These are phyloP conservation scores for Amborella trichopoda DNA, from an alignment of 164 flowering plant genomes.

Conservation along the genomic window DNA sequence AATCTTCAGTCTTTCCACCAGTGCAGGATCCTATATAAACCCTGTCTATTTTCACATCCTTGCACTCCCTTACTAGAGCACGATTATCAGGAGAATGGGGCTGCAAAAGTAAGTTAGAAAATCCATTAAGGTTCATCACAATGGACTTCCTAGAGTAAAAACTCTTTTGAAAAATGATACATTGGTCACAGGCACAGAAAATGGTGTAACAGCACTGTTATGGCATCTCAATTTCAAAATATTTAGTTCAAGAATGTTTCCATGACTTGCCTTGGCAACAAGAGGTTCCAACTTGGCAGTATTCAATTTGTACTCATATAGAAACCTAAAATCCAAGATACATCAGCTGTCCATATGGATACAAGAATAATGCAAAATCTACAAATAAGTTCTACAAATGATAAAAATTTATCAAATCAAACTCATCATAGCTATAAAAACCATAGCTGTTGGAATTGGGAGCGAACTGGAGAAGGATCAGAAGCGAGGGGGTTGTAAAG, in stretches of 20 bases:
- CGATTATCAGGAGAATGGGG: background rate
- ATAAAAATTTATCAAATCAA: too few species aligned
- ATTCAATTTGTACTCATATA: constrained; percentile 71
- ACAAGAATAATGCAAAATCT: too few species aligned
- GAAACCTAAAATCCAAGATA: constrained; percentile 48
- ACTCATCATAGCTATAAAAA: too few species aligned
- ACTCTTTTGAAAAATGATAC: too few species aligned
- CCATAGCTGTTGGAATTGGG: too few species aligned
- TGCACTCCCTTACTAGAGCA: background rate
- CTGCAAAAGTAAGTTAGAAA: too few species aligned
- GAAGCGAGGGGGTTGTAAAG: too few species aligned
- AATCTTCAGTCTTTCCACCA: background rate
- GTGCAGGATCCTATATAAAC: background rate
- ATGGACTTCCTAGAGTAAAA: background rate
- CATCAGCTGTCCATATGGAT: too few species aligned
- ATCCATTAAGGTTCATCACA: background rate
- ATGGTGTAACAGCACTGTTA: background rate
- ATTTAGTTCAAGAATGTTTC: too few species aligned
- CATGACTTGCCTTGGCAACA: constrained; percentile 78
- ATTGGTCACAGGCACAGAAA: too few species aligned
- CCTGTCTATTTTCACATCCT: background rate
- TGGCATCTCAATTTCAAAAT: background rate
- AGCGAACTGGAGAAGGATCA: too few species aligned
- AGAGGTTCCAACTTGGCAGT: constrained; percentile 85
- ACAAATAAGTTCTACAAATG: too few species aligned